Evolutionary conservation across 768 basidiomycete species (phyloP).

Genomic region (Kwoniella dendrophila): DNA sequence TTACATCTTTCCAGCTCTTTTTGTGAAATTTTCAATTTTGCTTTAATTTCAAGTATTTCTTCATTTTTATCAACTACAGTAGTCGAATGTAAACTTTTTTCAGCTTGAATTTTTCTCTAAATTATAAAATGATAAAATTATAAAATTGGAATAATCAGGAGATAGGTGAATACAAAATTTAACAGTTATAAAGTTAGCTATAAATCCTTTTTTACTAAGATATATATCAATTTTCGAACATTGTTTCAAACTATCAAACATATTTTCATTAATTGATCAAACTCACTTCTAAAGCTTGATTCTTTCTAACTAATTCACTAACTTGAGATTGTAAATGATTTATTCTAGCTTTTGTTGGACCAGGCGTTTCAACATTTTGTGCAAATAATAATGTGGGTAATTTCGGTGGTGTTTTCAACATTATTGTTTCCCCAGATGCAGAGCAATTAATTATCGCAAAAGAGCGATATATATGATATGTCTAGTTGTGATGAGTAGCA

Average conservation of each 20-base stretch:
- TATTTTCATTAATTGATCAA: background rate
- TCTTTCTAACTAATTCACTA: slow-evolving; percentile 39
- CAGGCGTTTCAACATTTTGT: slow-evolving; percentile 37
- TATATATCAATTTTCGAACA: background rate
- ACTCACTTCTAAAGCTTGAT: slow-evolving; percentile 34
- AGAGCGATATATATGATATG: slow-evolving; percentile 1
- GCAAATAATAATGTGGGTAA: slow-evolving; percentile 13
- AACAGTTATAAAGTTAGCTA: no score
- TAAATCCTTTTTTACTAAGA: background rate
- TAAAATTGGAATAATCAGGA: no score
- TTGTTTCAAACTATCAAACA: background rate
- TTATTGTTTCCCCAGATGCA: background rate
- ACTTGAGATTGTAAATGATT: slow-evolving; percentile 37
- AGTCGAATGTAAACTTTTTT: slow-evolving; percentile 1
- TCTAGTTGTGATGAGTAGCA: background rate
- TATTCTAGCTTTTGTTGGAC: slow-evolving; percentile 35
- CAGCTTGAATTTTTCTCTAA: slow-evolving; percentile 18
- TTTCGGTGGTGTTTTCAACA: slow-evolving; percentile 18
- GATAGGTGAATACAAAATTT: no score
- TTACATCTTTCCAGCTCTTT: slow-evolving; percentile 35
- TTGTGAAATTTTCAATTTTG: background rate
- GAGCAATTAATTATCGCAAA: background rate
- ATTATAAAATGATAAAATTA: background rate
- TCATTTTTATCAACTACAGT: slow-evolving; percentile 2
- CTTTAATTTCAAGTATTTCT: slow-evolving; percentile 6